Evolutionary conservation across 2,329 filamentous ascomycete genomes (phyloP), one percentile per base, ranked within the genome.

Genomic region (Fusarium sp.): DNA sequence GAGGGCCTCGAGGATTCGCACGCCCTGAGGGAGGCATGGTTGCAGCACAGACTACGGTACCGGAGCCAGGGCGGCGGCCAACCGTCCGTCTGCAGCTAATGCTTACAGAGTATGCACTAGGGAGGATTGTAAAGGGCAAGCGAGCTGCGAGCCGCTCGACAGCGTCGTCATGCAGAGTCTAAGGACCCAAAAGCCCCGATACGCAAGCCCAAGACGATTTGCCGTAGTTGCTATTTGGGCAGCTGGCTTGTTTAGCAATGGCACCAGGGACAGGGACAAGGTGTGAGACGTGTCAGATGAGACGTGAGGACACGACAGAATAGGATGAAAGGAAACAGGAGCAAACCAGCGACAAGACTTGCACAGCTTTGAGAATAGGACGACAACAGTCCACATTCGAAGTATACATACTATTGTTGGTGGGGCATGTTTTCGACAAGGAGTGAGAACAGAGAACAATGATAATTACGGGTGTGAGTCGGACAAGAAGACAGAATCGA

Each of bases 131-230:
- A 55, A 54, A 58, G 47, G 67, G 48, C 48, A 59, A 65, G 64
- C 61, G 47, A 61, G 64, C 66, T 67, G 64, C 61, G 47, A 61
- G 64, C 67, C 67, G 68, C 61, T 73, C 65, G 61, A 67, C 61
- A 64, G 65, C 57, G 50, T 74, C 71, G 73, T 76, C 71, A 75
- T 77, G 58, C 65, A 67, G 55, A 75, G 65, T 58, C 53, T 54
- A 60, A 70, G 58, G 65, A 62, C 58, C 42, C 66, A 61, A 67
- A 73, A 72, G 60, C 62, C 61, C 67, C 55, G 63, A 76, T 64
- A 60, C 61, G 59, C 51, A 71, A 70, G 62, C 64, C 44, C 44
- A 71, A 63, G 39, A 47, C 48, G 57, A 67, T 73, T 53, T 71
- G 66, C 57, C 66, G 66, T 71, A 56, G 38, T 55, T 62, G 70